Conservation (phyloP, 2,329 filamentous ascomycete genomes). For the Setomelanomma holmii region DNA sequence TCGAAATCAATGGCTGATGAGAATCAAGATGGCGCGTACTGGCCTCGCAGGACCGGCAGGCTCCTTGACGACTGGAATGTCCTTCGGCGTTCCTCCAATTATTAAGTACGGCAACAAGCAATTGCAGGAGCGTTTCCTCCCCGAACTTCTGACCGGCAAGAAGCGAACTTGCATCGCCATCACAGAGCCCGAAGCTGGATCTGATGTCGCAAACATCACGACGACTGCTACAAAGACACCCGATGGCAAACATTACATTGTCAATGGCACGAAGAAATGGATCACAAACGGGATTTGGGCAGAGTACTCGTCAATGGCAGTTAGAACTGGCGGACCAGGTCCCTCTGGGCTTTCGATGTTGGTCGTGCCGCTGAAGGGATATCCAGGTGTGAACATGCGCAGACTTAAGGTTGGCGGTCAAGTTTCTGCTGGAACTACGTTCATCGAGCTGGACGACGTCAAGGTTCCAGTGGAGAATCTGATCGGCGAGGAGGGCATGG, state of each 20-base stretch:
- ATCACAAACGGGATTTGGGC: conserved; percentile 67
- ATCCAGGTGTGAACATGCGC: conserved; percentile 72
- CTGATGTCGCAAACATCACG: conserved; percentile 75
- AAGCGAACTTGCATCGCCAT: conserved; percentile 78
- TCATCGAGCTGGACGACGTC: conserved; percentile 78
- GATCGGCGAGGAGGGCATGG: conserved; percentile 72
- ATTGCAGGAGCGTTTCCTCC: conserved; percentile 73
- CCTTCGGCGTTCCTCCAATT: conserved; percentile 75
- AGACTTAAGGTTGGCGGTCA: conserved; percentile 72
- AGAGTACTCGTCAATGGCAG: conserved; percentile 73
- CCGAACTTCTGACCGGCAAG: conserved; percentile 70
- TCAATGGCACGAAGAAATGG: conserved; percentile 84
- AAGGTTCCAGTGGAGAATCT: conserved; percentile 74
- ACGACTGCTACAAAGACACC: conserved; percentile 69
- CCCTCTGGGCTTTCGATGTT: conserved; percentile 70
- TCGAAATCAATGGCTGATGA: conserved; percentile 4
- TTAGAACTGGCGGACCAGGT: conserved; percentile 73
- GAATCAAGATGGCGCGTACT: conserved; percentile 65
- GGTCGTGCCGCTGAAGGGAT: conserved; percentile 72
- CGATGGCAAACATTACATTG: conserved; percentile 71
- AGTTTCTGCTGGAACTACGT: conserved; percentile 72
- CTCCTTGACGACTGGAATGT: conserved; percentile 74
- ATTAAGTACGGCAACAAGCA: conserved; percentile 70
- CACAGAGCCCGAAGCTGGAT: conserved; percentile 77
- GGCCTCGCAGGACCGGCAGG: conserved; percentile 70